Conservation (phyloP, 129 eudicot species). For the Ambrosia artemisiifolia region DNA sequence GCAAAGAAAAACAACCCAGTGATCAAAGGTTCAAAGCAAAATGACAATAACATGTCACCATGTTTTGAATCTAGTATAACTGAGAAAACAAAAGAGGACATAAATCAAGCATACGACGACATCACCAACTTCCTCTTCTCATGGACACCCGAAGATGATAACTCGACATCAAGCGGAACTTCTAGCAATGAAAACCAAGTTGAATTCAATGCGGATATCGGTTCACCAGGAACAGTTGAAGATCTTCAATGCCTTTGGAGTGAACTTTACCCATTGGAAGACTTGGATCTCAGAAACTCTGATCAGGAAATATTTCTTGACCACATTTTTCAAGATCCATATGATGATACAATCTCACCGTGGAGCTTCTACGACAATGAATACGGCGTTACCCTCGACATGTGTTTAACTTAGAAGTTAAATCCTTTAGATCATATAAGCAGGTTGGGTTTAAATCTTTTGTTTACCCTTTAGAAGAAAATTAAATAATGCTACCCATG, state of each 20-base stretch:
- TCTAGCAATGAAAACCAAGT: neutral
- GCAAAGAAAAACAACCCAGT: neutral
- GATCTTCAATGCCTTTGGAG: conserved; percentile 11
- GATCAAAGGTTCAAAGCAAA: neutral
- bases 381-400: neutral
- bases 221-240: neutral
- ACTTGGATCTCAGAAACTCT: neutral
- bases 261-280: neutral
- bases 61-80: neutral
- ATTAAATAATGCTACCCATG: neutral
- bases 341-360: neutral
- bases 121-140: neutral
- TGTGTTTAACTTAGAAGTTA: neutral
- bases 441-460: neutral
- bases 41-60: neutral
- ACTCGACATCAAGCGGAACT: neutral
- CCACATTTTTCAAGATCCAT: neutral
- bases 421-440: neutral
- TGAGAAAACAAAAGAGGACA: neutral
- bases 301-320: neutral
- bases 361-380: conserved; percentile 6
- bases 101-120: neutral
- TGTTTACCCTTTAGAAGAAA: neutral
- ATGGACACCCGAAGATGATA: neutral
- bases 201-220: neutral